A percentile compares a stretch with the other conserved stretches of the same genome.
Conservation (phyloP, 164 flowering plant genomes). For the Nelumbo lutea region DNA sequence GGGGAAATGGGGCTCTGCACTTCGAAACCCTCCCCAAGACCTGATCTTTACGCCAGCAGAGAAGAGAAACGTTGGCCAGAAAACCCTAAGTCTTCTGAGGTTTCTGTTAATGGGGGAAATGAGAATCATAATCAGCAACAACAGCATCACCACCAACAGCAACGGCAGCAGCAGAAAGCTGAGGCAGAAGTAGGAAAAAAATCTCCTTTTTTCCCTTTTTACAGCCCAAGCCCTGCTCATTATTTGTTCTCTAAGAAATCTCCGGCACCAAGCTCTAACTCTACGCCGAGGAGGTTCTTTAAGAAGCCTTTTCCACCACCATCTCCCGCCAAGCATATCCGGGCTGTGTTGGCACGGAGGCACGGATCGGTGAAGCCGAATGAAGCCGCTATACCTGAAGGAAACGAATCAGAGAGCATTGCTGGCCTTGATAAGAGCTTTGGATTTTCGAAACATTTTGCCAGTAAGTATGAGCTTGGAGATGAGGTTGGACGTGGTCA, state of each 20-base stretch:
- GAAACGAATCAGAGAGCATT: conserved; percentile 38
- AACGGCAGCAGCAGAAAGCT: conserved; percentile 10
- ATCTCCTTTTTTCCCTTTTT: conserved; percentile 70
- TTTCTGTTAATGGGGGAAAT: conserved; percentile 6
- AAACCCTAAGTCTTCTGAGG: conserved; percentile 3
- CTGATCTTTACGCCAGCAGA: conserved; percentile 3
- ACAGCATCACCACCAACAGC: not conserved
- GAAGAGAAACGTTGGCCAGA: not conserved
- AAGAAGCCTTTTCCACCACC: conserved; percentile 80
- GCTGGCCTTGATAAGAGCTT: conserved; percentile 69
- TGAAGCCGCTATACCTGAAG: conserved; percentile 73
- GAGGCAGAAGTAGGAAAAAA: conserved; percentile 31
- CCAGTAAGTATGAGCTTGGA: conserved; percentile 70
- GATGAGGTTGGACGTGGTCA: conserved; percentile 90
- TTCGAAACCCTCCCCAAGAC: conserved; percentile 36
- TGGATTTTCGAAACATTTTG: conserved; percentile 70
- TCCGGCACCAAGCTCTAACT: conserved; percentile 49
- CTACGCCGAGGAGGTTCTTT: conserved; percentile 75
- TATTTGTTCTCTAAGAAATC: conserved; percentile 66
- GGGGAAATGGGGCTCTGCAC: conserved; percentile 40
- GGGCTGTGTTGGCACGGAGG: conserved; percentile 62
- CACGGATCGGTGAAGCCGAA: conserved; percentile 87
- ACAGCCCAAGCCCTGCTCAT: conserved; percentile 76
- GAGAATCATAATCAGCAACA: conserved; percentile 4
- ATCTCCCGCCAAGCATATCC: conserved; percentile 90